Conservation (phyloP, 23 red algal genomes). For the Porphyridium purpureum region DNA sequence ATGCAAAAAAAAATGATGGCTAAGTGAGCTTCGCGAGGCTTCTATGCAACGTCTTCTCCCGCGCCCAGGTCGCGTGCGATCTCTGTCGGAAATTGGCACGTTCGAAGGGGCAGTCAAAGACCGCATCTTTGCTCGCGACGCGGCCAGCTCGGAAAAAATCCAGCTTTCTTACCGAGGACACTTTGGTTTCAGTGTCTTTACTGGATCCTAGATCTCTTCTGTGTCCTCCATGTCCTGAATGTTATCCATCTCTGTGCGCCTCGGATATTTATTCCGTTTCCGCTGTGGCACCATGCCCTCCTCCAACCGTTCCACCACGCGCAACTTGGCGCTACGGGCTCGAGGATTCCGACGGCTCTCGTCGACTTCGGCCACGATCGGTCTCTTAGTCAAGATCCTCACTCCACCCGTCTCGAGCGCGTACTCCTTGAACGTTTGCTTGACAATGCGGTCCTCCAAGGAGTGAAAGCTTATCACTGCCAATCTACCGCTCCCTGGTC, state of each 20-base stretch:
- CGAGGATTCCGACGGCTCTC: conserved; percentile 43
- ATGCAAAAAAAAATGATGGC: too few species aligned
- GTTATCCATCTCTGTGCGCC: neutral
- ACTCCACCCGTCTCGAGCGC: conserved; percentile 15
- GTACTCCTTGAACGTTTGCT: conserved; percentile 26
- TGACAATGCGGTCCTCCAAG: conserved; percentile 90
- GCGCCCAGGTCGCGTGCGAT: too few species aligned
- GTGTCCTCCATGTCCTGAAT: neutral
- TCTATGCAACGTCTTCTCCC: too few species aligned
- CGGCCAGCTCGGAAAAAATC: too few species aligned
- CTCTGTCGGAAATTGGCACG: too few species aligned
- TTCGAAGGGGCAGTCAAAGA: too few species aligned
- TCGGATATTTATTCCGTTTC: conserved; percentile 34
- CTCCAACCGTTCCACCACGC: conserved; percentile 22
- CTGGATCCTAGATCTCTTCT: too few species aligned
- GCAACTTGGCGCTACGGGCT: conserved; percentile 71
- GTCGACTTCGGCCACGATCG: conserved; percentile 41
- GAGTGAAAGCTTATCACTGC: conserved; percentile 76
- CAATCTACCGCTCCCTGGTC: conserved; percentile 24
- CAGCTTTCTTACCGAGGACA: too few species aligned
- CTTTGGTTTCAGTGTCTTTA: too few species aligned
- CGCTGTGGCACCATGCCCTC: conserved; percentile 4
- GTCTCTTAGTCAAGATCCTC: conserved; percentile 67
- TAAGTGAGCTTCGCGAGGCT: too few species aligned
- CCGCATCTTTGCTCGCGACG: too few species aligned